Evolutionary conservation across 768 basidiomycete genomes (phyloP), one percentile per base, ranked within the genome.

Genomic region (Boletus reticuloceps): DNA sequence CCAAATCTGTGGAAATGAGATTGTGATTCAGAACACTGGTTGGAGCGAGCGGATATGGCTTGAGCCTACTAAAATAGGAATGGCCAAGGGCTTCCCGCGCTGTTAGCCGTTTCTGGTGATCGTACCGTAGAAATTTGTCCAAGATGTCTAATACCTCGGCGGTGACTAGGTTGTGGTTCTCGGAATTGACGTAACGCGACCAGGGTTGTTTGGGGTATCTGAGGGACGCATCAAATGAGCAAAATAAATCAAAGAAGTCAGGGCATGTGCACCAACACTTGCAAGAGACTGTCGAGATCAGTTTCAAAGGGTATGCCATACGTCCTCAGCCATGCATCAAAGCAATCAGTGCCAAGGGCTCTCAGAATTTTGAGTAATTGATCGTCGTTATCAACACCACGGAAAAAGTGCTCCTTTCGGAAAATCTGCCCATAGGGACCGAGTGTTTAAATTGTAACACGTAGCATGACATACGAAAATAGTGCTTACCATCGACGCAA

Each of bases 381-480:
- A 64, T 89, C 87, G 58, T 85, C 80, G 61, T 88, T 88, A 68
- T 88, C 86, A 19, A 80, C 79, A 13, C 86, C 87, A 59, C 84
- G 84, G 72, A 89, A 89, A 69, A 88, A 86, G 59, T 86, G 86
- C 61, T 89, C 87, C 64, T 81, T 84, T 50, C 83, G 78, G 73
- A 88, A 88, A 55, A 88, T 83, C 86, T 88, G 46, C 54, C 32
- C 29, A 31, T 14, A 36, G 20, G 27, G 50, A 29, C 47, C 51
- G 39, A 51, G 29, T 32, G 46, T 25, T 22, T 31, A n/a, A 37
- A 25, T 44, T 44, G 31, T 5, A 10, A 11, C 17, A 12, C 31
- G 34, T 41, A 34, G 40, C n/a, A 12, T 6, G 22, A 16, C 27
- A 6, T 10, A 22, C 32, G 2, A 47, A 20, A 37, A 7, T n/a